phyloP scores from a whole-genome alignment of 2,329 filamentous ascomycete species.

The Dissoconium aciculare region DNA sequence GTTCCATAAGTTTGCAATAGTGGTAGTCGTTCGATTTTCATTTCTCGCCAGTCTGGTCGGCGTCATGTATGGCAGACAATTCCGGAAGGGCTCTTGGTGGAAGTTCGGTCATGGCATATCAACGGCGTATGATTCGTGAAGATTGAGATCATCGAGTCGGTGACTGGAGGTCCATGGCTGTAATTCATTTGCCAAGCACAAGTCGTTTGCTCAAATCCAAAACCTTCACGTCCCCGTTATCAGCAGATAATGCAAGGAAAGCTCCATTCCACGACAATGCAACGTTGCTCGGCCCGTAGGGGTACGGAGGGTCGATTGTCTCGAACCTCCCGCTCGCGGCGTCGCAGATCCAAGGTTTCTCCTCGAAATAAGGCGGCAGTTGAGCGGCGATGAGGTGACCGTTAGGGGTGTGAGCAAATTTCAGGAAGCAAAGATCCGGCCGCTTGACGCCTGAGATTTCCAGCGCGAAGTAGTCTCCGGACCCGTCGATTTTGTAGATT shows the following conservation, averaged over 20 bases:
- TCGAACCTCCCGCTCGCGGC: not conserved
- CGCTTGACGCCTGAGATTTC: constrained; percentile 1
- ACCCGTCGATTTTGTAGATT: not conserved
- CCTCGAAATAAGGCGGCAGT: not conserved
- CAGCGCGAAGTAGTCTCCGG: not conserved
- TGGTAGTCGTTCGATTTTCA: too few relatives aligned
- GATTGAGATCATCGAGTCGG: too few relatives aligned
- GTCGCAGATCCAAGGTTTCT: not conserved
- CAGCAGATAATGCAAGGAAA: not conserved
- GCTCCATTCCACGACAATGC: not conserved
- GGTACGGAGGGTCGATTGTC: not conserved
- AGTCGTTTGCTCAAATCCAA: not conserved
- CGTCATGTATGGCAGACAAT: too few relatives aligned
- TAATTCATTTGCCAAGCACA: too few relatives aligned
- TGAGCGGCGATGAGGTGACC: not conserved
- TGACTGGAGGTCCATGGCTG: too few relatives aligned
- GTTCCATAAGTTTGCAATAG: too few relatives aligned
- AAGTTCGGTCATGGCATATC: too few relatives aligned
- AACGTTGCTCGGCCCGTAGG: not conserved
- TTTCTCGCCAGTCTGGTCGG: too few relatives aligned
- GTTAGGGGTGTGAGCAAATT: not conserved
- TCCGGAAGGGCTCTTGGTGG: too few relatives aligned
- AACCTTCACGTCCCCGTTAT: not conserved
- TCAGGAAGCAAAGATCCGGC: not conserved
- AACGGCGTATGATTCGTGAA: too few relatives aligned